These are phyloP conservation scores for Sanguinoderma infundibulare DNA, from an alignment of 1,284 basidiomycete genomes.

Conservation along the genomic window DNA sequence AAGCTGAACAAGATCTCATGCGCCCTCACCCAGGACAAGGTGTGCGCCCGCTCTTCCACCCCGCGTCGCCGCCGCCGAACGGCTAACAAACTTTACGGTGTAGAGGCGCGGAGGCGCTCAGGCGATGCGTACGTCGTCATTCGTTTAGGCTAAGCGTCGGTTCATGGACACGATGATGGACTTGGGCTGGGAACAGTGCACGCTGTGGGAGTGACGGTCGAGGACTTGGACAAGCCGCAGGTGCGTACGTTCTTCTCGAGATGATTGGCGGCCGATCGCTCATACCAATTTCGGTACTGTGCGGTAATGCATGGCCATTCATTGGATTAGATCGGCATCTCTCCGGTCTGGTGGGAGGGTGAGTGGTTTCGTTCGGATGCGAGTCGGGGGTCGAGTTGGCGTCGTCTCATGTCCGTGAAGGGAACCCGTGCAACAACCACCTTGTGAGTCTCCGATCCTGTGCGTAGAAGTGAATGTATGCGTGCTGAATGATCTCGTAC, in stretches of 20 bases:
- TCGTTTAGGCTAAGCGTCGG: background rate
- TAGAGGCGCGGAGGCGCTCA: slow-evolving; percentile 78
- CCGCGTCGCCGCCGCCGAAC: slow-evolving; percentile 4
- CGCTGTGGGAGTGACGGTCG: slow-evolving; percentile 75
- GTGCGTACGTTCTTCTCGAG: slow-evolving; percentile 39
- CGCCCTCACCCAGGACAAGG: slow-evolving; percentile 75
- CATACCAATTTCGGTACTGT: background rate
- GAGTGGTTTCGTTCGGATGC: slow-evolving; percentile 25
- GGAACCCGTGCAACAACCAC: slow-evolving; percentile 84
- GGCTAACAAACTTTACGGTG: no score
- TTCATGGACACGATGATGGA: slow-evolving; percentile 2
- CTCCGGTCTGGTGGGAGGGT: slow-evolving; percentile 90
- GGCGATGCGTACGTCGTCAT: slow-evolving; percentile 70
- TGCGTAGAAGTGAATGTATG: background rate
- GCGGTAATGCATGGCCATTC: no score
- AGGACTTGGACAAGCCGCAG: slow-evolving; percentile 84
- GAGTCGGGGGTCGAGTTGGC: background rate
- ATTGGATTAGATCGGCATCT: slow-evolving; percentile 84
- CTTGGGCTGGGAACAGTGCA: slow-evolving; percentile 64
- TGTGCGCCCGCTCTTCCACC: slow-evolving; percentile 25
- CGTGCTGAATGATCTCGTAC: background rate
- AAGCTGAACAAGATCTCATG: slow-evolving; percentile 76
- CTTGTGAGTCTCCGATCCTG: slow-evolving; percentile 48
- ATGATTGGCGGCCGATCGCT: background rate
- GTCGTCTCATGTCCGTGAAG: slow-evolving; percentile 39